Conservation (phyloP, 306 rosid genomes). For the Oemleria cerasiformis region DNA sequence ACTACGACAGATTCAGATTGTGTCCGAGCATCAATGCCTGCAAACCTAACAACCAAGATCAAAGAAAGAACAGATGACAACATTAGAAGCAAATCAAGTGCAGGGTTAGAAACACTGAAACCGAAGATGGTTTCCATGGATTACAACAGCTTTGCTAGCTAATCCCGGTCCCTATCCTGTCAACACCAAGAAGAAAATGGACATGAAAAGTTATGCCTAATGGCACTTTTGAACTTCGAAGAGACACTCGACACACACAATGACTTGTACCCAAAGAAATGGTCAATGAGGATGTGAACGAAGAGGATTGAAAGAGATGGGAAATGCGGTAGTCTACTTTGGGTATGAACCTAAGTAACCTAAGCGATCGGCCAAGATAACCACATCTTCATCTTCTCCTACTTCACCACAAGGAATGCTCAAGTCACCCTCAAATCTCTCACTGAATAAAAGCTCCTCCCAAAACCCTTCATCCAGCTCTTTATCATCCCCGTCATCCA, state of each 20-base stretch:
- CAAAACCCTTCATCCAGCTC: slow-evolving; percentile 63
- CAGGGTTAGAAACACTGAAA: slow-evolving; percentile 40
- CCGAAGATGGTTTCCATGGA: slow-evolving; percentile 24
- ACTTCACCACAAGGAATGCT: slow-evolving; percentile 26
- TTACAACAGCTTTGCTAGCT: slow-evolving; percentile 17
- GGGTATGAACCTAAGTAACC: slow-evolving; percentile 64
- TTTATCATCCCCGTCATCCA: slow-evolving; percentile 44
- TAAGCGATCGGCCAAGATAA: slow-evolving; percentile 48
- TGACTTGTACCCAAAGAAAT: neutral
- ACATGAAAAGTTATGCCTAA: slow-evolving; percentile 22
- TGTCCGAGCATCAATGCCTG: slow-evolving; percentile 46
- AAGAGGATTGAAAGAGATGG: neutral
- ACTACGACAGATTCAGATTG: slow-evolving; percentile 29
- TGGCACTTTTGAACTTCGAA: slow-evolving; percentile 10
- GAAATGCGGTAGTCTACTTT: slow-evolving; percentile 23
- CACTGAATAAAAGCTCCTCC: slow-evolving; percentile 42
- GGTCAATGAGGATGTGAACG: slow-evolving; percentile 15
- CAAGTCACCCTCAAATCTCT: slow-evolving; percentile 36
- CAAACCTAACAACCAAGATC: slow-evolving; percentile 41
- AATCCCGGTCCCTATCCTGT: slow-evolving; percentile 26
- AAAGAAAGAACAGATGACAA: slow-evolving; percentile 37
- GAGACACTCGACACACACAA: slow-evolving; percentile 21
- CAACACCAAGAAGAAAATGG: slow-evolving; percentile 24
- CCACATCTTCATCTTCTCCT: slow-evolving; percentile 49
- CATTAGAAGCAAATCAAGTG: slow-evolving; percentile 13